phyloP scores from a whole-genome alignment of 495 filamentous ascomycete species.

The Podospora pseudopauciseta region DNA sequence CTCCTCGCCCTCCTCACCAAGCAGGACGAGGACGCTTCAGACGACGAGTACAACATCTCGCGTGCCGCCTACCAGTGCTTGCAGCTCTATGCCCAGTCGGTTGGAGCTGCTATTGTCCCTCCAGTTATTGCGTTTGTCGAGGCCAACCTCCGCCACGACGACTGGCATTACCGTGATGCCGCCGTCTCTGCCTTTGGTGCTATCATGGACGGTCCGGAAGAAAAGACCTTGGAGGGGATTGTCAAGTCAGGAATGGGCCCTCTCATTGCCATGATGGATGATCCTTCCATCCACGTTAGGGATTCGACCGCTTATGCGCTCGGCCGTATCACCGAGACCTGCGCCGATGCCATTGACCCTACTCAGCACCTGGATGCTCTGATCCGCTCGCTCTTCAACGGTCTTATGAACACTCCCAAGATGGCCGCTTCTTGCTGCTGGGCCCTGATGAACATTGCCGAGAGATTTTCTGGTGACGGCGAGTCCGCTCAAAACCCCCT shows the following conservation, averaged over 20 bases:
- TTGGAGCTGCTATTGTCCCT: constrained; percentile 72
- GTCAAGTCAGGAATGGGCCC: constrained; percentile 92
- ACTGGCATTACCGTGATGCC: constrained; percentile 91
- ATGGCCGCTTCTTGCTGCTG: constrained; percentile 98
- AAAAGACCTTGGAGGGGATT: constrained; percentile 79
- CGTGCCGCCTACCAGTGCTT: constrained; percentile 95
- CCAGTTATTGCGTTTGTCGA: constrained; percentile 89
- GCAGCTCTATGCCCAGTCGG: constrained; percentile 89
- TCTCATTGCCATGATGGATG: constrained; percentile 94
- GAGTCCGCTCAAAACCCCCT: constrained; percentile 77
- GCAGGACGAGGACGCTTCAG: constrained; percentile 93
- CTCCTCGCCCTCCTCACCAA: constrained; percentile 84
- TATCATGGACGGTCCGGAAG: constrained; percentile 97
- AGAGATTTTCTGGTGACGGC: constrained; percentile 80
- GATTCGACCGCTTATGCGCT: constrained; percentile 97
- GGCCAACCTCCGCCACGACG: constrained; percentile 77
- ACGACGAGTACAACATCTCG: constrained; percentile 95
- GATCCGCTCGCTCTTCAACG: constrained; percentile 83
- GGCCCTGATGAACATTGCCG: constrained; percentile 97
- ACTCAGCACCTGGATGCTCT: constrained; percentile 73
- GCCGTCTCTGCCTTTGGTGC: constrained; percentile 97
- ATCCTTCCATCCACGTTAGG: constrained; percentile 80
- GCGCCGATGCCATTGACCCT: constrained; percentile 83
- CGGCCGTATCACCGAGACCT: constrained; percentile 89
- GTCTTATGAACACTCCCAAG: constrained; percentile 85